Evolutionary conservation across 495 filamentous ascomycete genomes (phyloP), one percentile per base, ranked within the genome.

Genomic region (Penicillium parvum): DNA sequence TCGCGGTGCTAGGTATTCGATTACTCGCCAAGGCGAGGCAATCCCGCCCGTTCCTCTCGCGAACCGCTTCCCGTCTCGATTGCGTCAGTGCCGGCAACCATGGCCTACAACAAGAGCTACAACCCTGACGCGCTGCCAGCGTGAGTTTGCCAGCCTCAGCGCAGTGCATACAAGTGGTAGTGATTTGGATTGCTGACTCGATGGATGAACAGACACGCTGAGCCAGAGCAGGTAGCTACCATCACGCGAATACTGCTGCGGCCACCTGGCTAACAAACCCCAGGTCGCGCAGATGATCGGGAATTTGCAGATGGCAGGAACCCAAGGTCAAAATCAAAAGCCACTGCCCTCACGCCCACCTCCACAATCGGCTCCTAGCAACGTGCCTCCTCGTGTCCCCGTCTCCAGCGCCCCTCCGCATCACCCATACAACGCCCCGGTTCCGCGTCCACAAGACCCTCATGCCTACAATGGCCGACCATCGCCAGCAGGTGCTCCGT

Each of bases 61-160:
- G 15, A 12, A 28, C 21, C 33, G 16, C 21, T 38, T 42, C 35
- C 40, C 34, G n/a, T n/a, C n/a, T n/a, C 23, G 23, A 53, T 47
- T 53, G 53, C 49, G 61, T 64, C 65, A 68, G 47, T 48, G 49
- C 41, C n/a, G 43, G 39, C 30, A 26, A 55, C 49, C 37, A 98
- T 97, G 92, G 92, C 92, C 21, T 97, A 98, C 77, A 95, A 94
- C 63, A 80, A 83, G 56, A 76, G 79, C 29, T 89, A 86, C 69
- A 96, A 98, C 58, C 91, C 91, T n/a, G 94, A 98, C 71, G 88
- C 89, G 65, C 81, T 98, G 45, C 92, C 92, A 64, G 88, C 89
- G 84, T 95, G 73, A 80, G 89, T 82, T 10, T 7, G 7, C 10
- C 1, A 30, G 5, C n/a, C 16, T 22, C 19, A 8, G 9, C 30